Conservation (phyloP, 192 early-diverging fungal species). For the Umbelopsis sp. region DNA sequence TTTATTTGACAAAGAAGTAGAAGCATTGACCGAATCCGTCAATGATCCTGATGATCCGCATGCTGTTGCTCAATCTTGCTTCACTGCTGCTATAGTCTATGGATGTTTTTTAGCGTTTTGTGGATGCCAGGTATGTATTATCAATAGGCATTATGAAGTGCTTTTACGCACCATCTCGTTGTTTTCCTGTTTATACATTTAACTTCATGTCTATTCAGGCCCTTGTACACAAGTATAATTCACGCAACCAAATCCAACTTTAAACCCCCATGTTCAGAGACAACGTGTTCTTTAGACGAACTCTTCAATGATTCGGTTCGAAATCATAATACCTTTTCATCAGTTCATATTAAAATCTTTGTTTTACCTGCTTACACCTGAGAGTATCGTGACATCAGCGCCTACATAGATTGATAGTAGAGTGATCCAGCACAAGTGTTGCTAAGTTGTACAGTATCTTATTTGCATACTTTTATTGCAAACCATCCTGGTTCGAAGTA, state of each 20-base stretch:
- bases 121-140: constrained; percentile 46
- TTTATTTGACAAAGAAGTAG: constrained; percentile 49
- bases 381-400: too few species aligned
- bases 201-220: constrained; percentile 10
- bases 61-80: constrained; percentile 48
- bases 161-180: neutral
- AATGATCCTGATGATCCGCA: constrained; percentile 50
- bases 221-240: constrained; percentile 38
- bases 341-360: too few species aligned
- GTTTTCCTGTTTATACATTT: neutral
- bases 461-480: too few species aligned
- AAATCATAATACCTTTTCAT: constrained; percentile 3
- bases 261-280: constrained; percentile 16
- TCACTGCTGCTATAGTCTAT: constrained; percentile 51
- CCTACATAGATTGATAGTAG: too few species aligned
- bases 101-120: constrained; percentile 54
- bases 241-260: constrained; percentile 42
- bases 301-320: neutral
- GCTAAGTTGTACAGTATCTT: too few species aligned
- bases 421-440: too few species aligned
- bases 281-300: neutral
- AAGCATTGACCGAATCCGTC: constrained; percentile 45
- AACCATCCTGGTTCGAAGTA: too few species aligned
- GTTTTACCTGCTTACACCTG: too few species aligned
- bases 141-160: neutral